These are phyloP conservation scores for Takashimella koratensis DNA, from an alignment of 1,284 basidiomycete species.

Conservation along the genomic window DNA sequence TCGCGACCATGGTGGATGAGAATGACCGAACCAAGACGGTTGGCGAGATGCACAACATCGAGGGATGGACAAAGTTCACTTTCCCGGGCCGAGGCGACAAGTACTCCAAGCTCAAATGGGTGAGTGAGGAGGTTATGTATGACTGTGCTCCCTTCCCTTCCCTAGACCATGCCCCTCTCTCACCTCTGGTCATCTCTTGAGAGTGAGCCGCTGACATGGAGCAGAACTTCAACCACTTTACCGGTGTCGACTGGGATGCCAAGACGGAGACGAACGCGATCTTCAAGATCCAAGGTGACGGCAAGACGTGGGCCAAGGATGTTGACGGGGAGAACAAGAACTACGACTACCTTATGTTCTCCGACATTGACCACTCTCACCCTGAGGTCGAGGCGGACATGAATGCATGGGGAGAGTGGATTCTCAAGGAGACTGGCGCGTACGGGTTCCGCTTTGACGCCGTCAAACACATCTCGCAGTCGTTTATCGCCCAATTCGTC, in stretches of 20 bases:
- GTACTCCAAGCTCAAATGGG: slow-evolving; percentile 55
- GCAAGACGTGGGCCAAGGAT: slow-evolving; percentile 56
- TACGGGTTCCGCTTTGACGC: slow-evolving; percentile 83
- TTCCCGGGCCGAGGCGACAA: slow-evolving; percentile 73
- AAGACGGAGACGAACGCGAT: slow-evolving; percentile 60
- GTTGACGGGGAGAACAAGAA: slow-evolving; percentile 52
- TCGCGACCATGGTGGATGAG: slow-evolving; percentile 69
- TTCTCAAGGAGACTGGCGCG: slow-evolving; percentile 68
- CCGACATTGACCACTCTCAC: slow-evolving; percentile 65
- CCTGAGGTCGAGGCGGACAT: slow-evolving; percentile 59
- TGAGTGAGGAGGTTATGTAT: slow-evolving; percentile 20
- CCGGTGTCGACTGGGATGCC: slow-evolving; percentile 84
- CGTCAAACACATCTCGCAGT: slow-evolving; percentile 59
- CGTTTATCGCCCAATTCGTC: slow-evolving; percentile 57
- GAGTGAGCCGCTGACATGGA: background rate
- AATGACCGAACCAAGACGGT: slow-evolving; percentile 53
- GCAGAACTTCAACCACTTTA: slow-evolving; percentile 51
- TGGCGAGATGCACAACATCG: slow-evolving; percentile 65
- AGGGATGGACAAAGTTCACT: slow-evolving; percentile 83
- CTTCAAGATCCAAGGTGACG: slow-evolving; percentile 58
- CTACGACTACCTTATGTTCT: slow-evolving; percentile 51
- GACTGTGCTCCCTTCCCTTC: too few relatives aligned
- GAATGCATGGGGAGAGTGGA: slow-evolving; percentile 56
- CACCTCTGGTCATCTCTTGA: slow-evolving; percentile 19
- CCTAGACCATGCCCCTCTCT: too few relatives aligned